phyloP scores from a whole-genome alignment of 208 protist genomes.

The Trypanosoma vivax region DNA sequence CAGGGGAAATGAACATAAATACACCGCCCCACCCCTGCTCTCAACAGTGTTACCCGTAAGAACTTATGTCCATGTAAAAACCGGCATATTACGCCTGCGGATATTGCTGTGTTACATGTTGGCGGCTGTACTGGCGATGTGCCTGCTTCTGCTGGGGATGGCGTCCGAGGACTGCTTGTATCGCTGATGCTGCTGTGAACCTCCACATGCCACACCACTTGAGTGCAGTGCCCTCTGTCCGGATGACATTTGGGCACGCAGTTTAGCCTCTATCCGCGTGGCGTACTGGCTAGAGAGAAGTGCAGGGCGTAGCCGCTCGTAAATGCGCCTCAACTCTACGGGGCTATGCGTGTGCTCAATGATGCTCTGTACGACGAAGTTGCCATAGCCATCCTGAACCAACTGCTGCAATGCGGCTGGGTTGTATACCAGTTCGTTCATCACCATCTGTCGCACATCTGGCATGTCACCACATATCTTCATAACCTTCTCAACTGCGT shows the following conservation, averaged over 20 bases:
- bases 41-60: too few relatives aligned
- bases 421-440: slow-evolving; percentile 66
- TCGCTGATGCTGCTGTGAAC: too few relatives aligned
- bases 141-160: too few relatives aligned
- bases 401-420: slow-evolving; percentile 43
- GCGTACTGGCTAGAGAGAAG: slow-evolving; percentile 69
- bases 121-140: too few relatives aligned
- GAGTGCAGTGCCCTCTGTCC: too few relatives aligned
- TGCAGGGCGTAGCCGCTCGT: slow-evolving; percentile 27
- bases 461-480: slow-evolving; percentile 29
- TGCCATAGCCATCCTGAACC: slow-evolving; percentile 76
- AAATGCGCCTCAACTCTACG: slow-evolving; percentile 44
- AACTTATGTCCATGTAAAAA: too few relatives aligned
- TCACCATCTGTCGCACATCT: slow-evolving; percentile 27
- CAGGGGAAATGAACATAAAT: too few relatives aligned
- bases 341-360: slow-evolving; percentile 45
- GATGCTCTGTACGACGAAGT: slow-evolving; percentile 83
- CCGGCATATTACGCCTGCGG: too few relatives aligned
- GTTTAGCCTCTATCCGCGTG: slow-evolving; percentile 66
- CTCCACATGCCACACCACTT: too few relatives aligned
- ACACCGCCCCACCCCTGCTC: too few relatives aligned
- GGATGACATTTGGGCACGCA: slow-evolving; percentile 26
- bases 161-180: too few relatives aligned
- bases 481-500: slow-evolving; percentile 85
- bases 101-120: too few relatives aligned